Evolutionary conservation across 2,329 filamentous ascomycete genomes (phyloP).

Genomic region (Microcera coccophila): DNA sequence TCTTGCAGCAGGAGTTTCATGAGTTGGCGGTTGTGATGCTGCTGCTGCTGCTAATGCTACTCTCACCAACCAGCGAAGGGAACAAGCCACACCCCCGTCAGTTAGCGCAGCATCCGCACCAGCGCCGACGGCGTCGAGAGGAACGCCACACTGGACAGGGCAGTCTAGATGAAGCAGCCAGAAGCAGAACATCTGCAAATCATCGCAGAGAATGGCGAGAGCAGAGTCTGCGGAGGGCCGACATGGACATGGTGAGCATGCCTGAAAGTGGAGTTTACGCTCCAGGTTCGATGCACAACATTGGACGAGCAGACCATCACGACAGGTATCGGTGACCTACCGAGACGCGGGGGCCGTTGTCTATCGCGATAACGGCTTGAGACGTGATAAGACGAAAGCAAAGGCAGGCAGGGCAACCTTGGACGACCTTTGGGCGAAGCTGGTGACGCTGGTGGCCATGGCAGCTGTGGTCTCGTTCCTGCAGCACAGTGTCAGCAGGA

Average conservation of each 20-base stretch:
- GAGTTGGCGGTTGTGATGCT: not conserved
- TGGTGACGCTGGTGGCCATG: not conserved
- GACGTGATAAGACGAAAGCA: not conserved
- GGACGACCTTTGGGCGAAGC: no score
- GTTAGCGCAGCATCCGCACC: conserved; percentile 1
- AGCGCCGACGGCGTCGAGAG: not conserved
- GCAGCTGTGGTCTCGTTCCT: not conserved
- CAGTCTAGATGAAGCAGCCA: not conserved
- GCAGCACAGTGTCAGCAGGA: not conserved
- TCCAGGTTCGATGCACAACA: conserved; percentile 9
- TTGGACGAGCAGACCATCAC: conserved; percentile 2
- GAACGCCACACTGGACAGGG: not conserved
- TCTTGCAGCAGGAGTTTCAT: not conserved
- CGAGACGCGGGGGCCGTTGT: not conserved
- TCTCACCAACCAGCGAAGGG: not conserved
- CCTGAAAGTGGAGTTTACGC: conserved; percentile 6
- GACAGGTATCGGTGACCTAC: not conserved
- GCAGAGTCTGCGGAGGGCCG: no score
- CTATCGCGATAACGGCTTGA: not conserved
- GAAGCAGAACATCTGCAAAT: not conserved
- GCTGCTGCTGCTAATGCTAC: not conserved
- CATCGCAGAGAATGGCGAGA: not conserved
- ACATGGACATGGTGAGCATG: not conserved
- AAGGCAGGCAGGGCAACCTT: not conserved
- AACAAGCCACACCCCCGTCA: not conserved